Evolutionary conservation across 176 grass and related monocot species (phyloP).

Genomic region (Microstegium vimineum): DNA sequence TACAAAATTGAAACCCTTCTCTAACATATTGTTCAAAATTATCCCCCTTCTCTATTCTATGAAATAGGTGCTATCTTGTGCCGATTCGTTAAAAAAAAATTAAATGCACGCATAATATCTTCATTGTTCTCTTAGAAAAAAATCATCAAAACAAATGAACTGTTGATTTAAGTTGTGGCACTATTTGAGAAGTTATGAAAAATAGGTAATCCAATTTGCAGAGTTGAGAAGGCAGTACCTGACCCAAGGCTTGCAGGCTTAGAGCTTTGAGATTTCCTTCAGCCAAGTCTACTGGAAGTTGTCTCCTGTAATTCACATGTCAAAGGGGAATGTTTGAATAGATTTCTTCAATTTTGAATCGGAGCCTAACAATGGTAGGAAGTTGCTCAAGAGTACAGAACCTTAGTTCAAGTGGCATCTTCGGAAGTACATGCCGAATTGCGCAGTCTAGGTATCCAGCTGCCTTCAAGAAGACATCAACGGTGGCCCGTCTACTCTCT

Average conservation of each 20-base stretch:
- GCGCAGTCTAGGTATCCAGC: slow-evolving; percentile 87
- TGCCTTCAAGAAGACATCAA: slow-evolving; percentile 94
- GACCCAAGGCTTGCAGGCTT: slow-evolving; percentile 80
- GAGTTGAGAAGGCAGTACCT: slow-evolving; percentile 45
- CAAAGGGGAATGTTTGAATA: neutral
- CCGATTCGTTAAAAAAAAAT: neutral
- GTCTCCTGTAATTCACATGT: slow-evolving; percentile 57
- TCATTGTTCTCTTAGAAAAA: neutral
- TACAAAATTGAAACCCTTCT: too few species aligned
- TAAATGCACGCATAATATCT: neutral
- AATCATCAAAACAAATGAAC: neutral
- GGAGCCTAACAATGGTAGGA: neutral
- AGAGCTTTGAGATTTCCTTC: slow-evolving; percentile 88
- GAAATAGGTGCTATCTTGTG: neutral
- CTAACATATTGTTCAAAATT: neutral
- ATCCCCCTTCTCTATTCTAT: neutral
- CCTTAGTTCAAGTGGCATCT: slow-evolving; percentile 66
- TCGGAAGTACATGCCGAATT: slow-evolving; percentile 71
- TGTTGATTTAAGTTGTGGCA: neutral
- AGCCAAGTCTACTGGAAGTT: slow-evolving; percentile 80
- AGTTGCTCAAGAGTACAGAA: slow-evolving; percentile 8
- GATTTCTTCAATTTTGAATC: neutral
- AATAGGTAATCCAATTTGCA: neutral
- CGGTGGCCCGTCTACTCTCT: slow-evolving; percentile 73
- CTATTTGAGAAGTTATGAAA: neutral